These are phyloP conservation scores for Boletus tomentosulus DNA, from an alignment of 768 basidiomycete genomes.

Conservation along the genomic window DNA sequence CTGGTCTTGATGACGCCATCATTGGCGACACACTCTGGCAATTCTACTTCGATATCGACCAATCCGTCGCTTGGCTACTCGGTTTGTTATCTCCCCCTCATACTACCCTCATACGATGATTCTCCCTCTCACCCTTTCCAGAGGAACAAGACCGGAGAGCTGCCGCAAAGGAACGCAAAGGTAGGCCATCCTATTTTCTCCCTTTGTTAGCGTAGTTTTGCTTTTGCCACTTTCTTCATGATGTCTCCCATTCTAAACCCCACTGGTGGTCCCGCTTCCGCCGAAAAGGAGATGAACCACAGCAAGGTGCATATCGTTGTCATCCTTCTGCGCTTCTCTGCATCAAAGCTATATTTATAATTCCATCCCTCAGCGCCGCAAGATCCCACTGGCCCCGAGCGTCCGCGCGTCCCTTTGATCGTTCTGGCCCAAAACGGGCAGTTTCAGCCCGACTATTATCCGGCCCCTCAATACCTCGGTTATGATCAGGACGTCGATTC, in stretches of 20 bases:
- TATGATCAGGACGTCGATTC: slow-evolving; percentile 23
- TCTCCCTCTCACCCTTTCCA: slow-evolving; percentile 22
- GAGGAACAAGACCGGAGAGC: slow-evolving; percentile 67
- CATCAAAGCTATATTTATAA: slow-evolving; percentile 17
- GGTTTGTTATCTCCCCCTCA: slow-evolving; percentile 44
- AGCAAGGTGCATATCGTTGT: slow-evolving; percentile 56
- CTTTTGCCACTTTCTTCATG: slow-evolving; percentile 32
- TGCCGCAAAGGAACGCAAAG: slow-evolving; percentile 72
- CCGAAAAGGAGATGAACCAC: slow-evolving; percentile 34
- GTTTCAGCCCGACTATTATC: slow-evolving; percentile 28
- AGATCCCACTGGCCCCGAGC: slow-evolving; percentile 23
- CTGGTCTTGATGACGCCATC: slow-evolving; percentile 66
- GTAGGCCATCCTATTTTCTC: slow-evolving; percentile 51
- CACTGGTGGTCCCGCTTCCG: slow-evolving; percentile 34
- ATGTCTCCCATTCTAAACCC: slow-evolving; percentile 29
- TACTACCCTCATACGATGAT: background rate
- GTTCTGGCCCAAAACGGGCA: slow-evolving; percentile 55
- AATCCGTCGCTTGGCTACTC: slow-evolving; percentile 68
- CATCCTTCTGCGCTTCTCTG: slow-evolving; percentile 20
- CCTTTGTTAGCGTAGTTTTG: slow-evolving; percentile 32
- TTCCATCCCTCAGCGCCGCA: slow-evolving; percentile 18
- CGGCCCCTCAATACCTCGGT: slow-evolving; percentile 19
- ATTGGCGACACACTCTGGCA: slow-evolving; percentile 86
- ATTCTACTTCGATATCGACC: slow-evolving; percentile 78
- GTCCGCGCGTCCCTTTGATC: slow-evolving; percentile 56